These are phyloP conservation scores for Hypomontagnella monticulosa DNA, from an alignment of 495 filamentous ascomycete species.

Conservation along the genomic window DNA sequence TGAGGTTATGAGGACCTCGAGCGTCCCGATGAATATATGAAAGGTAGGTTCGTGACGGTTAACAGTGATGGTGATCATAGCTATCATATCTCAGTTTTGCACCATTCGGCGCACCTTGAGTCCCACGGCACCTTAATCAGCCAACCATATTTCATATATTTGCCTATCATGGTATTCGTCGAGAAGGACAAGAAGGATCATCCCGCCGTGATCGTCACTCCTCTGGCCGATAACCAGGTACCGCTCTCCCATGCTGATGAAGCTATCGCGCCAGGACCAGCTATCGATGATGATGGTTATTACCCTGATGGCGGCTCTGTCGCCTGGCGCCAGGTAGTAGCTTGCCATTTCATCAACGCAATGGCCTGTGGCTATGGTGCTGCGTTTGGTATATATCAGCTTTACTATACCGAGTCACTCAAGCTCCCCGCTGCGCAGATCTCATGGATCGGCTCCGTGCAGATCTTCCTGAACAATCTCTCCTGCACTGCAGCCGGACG, in stretches of 20 bases:
- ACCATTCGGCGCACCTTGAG: conserved; percentile 9
- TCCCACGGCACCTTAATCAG: conserved; percentile 18
- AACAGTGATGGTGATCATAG: conserved; percentile 14
- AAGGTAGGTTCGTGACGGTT: conserved; percentile 11
- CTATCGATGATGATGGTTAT: conserved; percentile 23
- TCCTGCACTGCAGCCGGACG: conserved; percentile 54
- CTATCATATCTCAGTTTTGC: conserved; percentile 13
- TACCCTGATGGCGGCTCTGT: conserved; percentile 51
- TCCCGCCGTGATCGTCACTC: conserved; percentile 26
- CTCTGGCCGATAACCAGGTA: conserved; percentile 24
- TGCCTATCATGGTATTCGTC: conserved; percentile 35
- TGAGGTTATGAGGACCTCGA: conserved; percentile 7
- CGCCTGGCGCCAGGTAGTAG: conserved; percentile 57
- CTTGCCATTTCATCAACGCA: conserved; percentile 51
- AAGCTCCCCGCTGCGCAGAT: conserved; percentile 52
- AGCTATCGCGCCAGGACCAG: conserved; percentile 5
- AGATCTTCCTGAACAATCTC: conserved; percentile 54
- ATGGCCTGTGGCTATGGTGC: conserved; percentile 56
- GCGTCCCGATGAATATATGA: conserved; percentile 35
- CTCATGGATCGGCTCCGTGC: conserved; percentile 59
- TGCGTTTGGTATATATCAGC: conserved; percentile 58
- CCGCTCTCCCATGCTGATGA: conserved; percentile 22
- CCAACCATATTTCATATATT: conserved; percentile 26
- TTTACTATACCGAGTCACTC: conserved; percentile 57
- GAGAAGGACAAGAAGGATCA: conserved; percentile 23